Percentiles rank a stretch among this genome's conserved stretches.
These are phyloP conservation scores for Pythium monospermum DNA, from an alignment of 352 stramenopile genomes.

Conservation along the genomic window DNA sequence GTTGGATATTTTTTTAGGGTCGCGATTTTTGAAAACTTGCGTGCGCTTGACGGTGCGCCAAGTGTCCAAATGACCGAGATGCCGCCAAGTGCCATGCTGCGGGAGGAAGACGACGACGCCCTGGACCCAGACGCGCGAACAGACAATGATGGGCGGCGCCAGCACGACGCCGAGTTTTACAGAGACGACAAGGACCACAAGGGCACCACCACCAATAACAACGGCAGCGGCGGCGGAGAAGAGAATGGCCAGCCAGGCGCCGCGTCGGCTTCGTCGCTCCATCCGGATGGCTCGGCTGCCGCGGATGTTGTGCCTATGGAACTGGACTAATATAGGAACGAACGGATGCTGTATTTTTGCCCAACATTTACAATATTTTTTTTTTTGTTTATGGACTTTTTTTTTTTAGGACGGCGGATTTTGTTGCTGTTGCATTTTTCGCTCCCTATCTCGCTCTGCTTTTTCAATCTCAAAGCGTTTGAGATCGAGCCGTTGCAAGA, in stretches of 20 bases:
- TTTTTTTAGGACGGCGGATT: not conserved
- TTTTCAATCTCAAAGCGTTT: conserved; percentile 90
- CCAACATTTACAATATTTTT: not conserved
- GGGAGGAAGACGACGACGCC: conserved; percentile 78
- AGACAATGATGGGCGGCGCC: conserved; percentile 65
- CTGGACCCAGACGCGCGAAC: conserved; percentile 57
- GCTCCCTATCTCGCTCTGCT: conserved; percentile 75
- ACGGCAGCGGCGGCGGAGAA: conserved; percentile 23
- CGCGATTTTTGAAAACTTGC: conserved; percentile 84
- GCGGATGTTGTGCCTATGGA: conserved; percentile 75
- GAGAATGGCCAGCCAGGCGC: no score
- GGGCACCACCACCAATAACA: conserved; percentile 40
- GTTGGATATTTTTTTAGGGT: conserved; percentile 44
- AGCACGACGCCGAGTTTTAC: conserved; percentile 84
- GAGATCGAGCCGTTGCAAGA: conserved; percentile 86
- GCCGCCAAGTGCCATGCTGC: conserved; percentile 63
- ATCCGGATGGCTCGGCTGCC: conserved; percentile 37
- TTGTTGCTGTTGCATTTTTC: conserved; percentile 40
- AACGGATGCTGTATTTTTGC: conserved; percentile 2
- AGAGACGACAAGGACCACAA: conserved; percentile 69
- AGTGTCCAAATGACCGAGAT: conserved; percentile 81
- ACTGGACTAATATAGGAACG: conserved; percentile 36
- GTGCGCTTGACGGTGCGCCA: conserved; percentile 61
- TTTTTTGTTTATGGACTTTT: not conserved
- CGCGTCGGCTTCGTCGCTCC: conserved; percentile 19